Conservation (phyloP, 495 filamentous ascomycete species). For the Pyronema omphalodes region DNA sequence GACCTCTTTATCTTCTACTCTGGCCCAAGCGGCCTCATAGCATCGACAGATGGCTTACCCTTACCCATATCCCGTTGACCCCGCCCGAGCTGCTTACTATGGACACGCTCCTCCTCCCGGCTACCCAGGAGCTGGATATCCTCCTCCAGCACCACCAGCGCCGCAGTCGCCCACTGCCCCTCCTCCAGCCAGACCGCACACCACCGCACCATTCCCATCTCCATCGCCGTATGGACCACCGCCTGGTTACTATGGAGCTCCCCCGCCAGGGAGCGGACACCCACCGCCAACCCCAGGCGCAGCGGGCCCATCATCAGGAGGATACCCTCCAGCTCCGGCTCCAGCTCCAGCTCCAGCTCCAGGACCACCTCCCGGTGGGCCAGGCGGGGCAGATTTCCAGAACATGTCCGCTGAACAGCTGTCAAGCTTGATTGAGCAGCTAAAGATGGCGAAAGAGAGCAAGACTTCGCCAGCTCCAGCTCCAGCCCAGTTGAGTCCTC, state of each 20-base stretch:
- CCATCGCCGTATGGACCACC: constrained; percentile 3
- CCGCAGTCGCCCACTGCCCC: background rate
- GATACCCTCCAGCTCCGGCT: constrained; percentile 1
- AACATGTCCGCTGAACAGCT: constrained; percentile 6
- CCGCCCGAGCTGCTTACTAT: background rate
- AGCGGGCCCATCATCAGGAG: constrained; percentile 3
- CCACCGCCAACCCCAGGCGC: constrained; percentile 5
- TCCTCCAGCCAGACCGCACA: constrained; percentile 15
- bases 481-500: constrained; percentile 6
- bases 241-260: constrained; percentile 7
- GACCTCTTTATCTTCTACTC: background rate
- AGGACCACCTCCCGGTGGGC: background rate
- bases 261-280: constrained; percentile 6
- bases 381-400: background rate
- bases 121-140: constrained; percentile 1
- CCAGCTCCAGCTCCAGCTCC: background rate
- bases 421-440: constrained; percentile 5
- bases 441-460: constrained; percentile 2
- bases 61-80: background rate
- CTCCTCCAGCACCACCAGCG: background rate
- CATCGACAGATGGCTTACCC: background rate
- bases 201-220: constrained; percentile 11
- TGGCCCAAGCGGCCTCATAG: background rate
- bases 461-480: constrained; percentile 4
- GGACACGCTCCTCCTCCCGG: background rate